Base-by-base conservation (phyloP, 306 rosid genomes). In the Styphnolobium japonicum region DNA sequence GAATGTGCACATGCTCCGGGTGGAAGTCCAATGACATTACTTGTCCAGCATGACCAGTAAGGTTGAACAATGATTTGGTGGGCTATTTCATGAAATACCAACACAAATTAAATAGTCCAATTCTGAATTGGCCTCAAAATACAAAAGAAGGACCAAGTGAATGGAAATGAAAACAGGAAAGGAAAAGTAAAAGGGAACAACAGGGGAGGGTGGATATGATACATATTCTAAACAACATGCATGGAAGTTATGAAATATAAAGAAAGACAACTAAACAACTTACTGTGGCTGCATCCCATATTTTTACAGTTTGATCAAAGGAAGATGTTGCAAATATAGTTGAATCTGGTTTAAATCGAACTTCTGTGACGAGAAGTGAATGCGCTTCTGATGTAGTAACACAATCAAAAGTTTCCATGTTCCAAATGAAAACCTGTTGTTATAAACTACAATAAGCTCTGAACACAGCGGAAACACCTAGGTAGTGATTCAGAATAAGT, bases 1-100 rank as follows among this genome's bases (percentile, higher is more conserved):
- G 75, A 55, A 88, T 73, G 62, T 85, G 81, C 21, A 7, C 10
- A 27, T 70, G 70, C n/a, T 22, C 70, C 52, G 91, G 91, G 73
- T 88, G 92, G 74, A 83, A 88, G 76, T 85, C 92, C 65, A 85
- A 7, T 34, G 89, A 83, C 78, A 81, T 83, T 43, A 83, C 89
- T 63, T 57, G 78, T 5, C 34, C 86, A 21, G 51, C 9, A 69
- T 83, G 89, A 11, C 87, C 87, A 70, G 19, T 9, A 31, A 85
- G 73, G 56, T 69, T 31, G 65, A 2, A 33, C 42, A 73, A 40
- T 10, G 84, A 39, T 75, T 52, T 51, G 31, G 25, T 79, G 8
- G 85, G 77, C 90, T 87, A 69, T 74, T 49, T 63, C 1, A 69
- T 64, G n/a, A 77, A 65, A 31, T 10, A 52, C 12, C 11, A 19